Evolutionary conservation across 1,139 yeast genomes (phyloP).

Genomic region (Taphrina flavorubra): DNA sequence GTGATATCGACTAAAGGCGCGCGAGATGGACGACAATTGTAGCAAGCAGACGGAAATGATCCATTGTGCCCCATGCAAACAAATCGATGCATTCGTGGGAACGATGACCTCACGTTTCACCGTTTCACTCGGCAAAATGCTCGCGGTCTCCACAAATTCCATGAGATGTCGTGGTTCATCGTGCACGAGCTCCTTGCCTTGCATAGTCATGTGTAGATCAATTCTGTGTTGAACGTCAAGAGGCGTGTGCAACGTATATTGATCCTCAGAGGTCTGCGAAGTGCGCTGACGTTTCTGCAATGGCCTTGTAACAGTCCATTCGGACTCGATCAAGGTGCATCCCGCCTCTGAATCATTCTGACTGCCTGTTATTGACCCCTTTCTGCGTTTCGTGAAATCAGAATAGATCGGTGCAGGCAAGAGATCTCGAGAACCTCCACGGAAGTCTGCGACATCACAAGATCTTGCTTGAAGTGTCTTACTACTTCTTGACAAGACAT

Average conservation of each 20-base stretch:
- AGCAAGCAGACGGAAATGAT: conserved; percentile 9
- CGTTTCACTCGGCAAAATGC: too few species aligned
- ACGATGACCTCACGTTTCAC: not conserved
- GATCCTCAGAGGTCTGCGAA: not conserved
- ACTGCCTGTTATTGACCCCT: not conserved
- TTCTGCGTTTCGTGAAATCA: not conserved
- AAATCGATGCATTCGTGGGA: not conserved
- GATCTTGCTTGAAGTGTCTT: not conserved
- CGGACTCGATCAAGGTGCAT: not conserved
- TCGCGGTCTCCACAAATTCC: not conserved
- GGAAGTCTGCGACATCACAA: not conserved
- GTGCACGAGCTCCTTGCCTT: not conserved
- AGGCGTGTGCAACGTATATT: not conserved
- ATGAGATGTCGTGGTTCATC: not conserved
- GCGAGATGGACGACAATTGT: conserved; percentile 3
- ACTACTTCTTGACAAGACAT: not conserved
- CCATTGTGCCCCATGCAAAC: not conserved
- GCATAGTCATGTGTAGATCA: not conserved
- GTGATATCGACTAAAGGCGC: not conserved
- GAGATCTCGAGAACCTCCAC: not conserved
- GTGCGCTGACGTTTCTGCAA: conserved; percentile 1
- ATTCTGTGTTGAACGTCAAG: not conserved
- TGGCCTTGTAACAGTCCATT: not conserved
- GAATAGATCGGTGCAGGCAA: not conserved
- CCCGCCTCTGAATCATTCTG: not conserved